Evolutionary conservation across 2,329 filamentous ascomycete species (phyloP), one percentile per base, ranked within the genome.

Genomic region (Diaporthe ampelina): DNA sequence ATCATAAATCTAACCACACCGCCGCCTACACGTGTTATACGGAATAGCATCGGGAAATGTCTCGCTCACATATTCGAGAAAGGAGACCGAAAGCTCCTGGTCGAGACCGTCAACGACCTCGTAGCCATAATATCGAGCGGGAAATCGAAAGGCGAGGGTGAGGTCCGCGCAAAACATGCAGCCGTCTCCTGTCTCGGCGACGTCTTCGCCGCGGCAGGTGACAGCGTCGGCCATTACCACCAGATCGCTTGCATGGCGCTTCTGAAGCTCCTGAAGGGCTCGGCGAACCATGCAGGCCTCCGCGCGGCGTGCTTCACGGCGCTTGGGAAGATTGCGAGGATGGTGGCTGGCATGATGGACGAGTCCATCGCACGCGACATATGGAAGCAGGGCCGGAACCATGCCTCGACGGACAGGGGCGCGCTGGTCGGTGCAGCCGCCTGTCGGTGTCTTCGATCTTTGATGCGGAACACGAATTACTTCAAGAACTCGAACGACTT

Each of bases 41-140:
- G 97, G 79, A 97, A 96, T 84, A 97, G 96, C 81, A 83, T 98
- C 48, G 96, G 95, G 63, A 91, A 91, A 83, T 96, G 95, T 79
- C 93, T 98, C 77, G 93, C 93, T 56, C 92, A 93, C 79, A 92
- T 98, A 74, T 94, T 99, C 77, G 89, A 88, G 21, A 93, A 94
- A 77, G 97, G 97, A 17, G 96, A 98, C 84, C 90, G 96, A 77
- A 98, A 97, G 81, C 88, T 97, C 68, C 89, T 99, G 3, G 98
- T 97, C 81, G 97, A 99, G 83, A 97, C 95, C 0, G 94, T 98
- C 81, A 97, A 97, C 79, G 96, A 98, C 78, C 87, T 98, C 15
- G 88, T 95, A 13, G 87, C 85, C 15, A 91, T 97, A 73, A 82
- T 97, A 59, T 91, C 91, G 75, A 89, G 89, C 63, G 91, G 93